Base-by-base conservation (phyloP, 192 early-diverging fungal genomes). In the Entomortierella parvispora region DNA sequence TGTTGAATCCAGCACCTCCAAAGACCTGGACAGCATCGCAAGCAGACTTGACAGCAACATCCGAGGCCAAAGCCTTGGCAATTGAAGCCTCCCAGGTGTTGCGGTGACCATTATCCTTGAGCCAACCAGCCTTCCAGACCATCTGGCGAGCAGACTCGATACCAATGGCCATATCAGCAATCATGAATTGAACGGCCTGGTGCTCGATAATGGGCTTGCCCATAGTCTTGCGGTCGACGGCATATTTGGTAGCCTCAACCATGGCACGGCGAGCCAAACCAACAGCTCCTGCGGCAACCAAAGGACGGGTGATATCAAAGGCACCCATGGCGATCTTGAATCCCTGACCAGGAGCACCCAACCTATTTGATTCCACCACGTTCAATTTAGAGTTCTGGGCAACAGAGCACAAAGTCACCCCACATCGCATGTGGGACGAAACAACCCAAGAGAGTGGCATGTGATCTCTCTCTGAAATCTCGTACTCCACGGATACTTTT, bases 241-340 rank as follows among this genome's bases (percentile, higher is more conserved):
- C 80, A 75, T 96, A 98, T 47, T 90, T 91, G 23, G 93, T 83
- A 3, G 96, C 95, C 81, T 98, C 96, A 18, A 96, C 92, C 88
- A 97, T 88, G 25, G 95, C 95, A 44, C 95, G 93, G 75, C 93
- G 88, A 18, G 96, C 95, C 42, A 98, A 84, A 58, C 96, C 95
- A 18, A 94, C 90, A 26, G 95, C 96, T 23, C 86, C 95, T 57
- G 93, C 86, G 17, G 94, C 95, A 29, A 98, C 93, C 46, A 96
- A 77, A 28, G 95, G 95, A 44, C 96, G 91, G 17, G 95, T 97
- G 65, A 92, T 93, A 71, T 98, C 95, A 80, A 98, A 98, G 4
- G 95, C 95, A 32, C 92, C 91, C 96, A 98, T 98, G 43, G 95
- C 95, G 82, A 97, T 94, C 83, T 95, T 94, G 86, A 97, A 98